Base-by-base conservation (phyloP, 495 filamentous ascomycete species). In the Hypoxylon trugodes region DNA sequence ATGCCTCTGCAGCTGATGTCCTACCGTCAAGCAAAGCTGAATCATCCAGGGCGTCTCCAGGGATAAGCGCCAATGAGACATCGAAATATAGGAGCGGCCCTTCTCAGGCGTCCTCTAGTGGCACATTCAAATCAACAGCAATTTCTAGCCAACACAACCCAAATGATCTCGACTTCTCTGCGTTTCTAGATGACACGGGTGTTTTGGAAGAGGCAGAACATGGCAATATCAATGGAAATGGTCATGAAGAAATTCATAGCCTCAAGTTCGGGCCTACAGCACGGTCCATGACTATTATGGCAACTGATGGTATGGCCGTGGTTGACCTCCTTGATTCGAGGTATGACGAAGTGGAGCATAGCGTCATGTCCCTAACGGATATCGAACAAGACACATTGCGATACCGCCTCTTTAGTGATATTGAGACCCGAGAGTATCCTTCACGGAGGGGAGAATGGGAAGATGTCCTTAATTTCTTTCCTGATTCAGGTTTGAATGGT, bases 221-320 rank as follows among this genome's bases (percentile, higher is more conserved):
- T 38, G 19, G 41, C 10, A 60, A 28, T 26, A 6, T 65, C 15
- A 57, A 71, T 35, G 48, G n/a, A 12, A 18, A n/a, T n/a, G 33
- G 26, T 3, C 19, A 53, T 13, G 40, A 37, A 15, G 30, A 54
- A 16, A 33, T 10, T 13, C 6, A 40, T 12, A 25, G 45, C 12
- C 50, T 10, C 30, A 41, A 41, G 9, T 24, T 19, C 28, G 25
- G 21, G 32, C 43, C 38, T 19, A 60, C 13, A 13, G 6, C 40
- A 45, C 69, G 40, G 30, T 19, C 32, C 18, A 22, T 19, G 15
- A 26, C 13, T 22, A 37, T 52, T 13, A 22, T 22, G 37, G 35
- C 28, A 22, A 62, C 53, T 15, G 82, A 83, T 59, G 81, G 81
- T 1, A 69, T 70, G 25, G 78, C 76, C 4, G 81, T 84, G 12